Percentiles rank a stretch among this genome's conserved stretches.
phyloP scores from a whole-genome alignment of 2,329 filamentous ascomycete genomes.

The Curvularia hawaiiensis region DNA sequence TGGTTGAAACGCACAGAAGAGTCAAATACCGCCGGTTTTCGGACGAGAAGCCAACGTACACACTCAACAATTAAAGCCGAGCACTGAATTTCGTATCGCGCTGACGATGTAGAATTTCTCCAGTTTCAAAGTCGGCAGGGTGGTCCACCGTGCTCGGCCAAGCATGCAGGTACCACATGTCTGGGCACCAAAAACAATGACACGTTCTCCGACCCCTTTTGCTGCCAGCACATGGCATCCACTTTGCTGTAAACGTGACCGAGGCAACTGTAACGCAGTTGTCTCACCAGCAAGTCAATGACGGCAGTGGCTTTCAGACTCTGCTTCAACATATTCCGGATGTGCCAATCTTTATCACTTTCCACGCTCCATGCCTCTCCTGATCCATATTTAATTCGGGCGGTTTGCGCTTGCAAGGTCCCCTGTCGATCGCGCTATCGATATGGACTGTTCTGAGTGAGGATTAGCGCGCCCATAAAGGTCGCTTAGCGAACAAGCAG shows the following conservation, averaged over 20 bases:
- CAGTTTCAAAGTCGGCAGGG: background rate
- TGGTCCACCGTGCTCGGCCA: background rate
- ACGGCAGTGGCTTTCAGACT: conserved; percentile 2
- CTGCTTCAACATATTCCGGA: background rate
- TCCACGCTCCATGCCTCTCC: background rate
- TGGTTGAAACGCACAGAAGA: background rate
- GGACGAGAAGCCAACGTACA: background rate
- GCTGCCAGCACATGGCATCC: conserved; percentile 1
- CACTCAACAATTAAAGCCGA: background rate
- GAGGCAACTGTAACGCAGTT: background rate
- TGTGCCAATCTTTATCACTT: conserved; percentile 19
- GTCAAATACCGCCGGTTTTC: background rate
- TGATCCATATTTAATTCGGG: conserved; percentile 6
- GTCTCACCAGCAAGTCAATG: conserved; percentile 5
- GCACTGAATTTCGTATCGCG: background rate
- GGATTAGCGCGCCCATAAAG: background rate
- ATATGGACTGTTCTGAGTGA: conserved; percentile 6
- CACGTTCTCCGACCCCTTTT: background rate
- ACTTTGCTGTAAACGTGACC: background rate
- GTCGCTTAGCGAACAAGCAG: background rate
- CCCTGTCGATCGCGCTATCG: conserved; percentile 32
- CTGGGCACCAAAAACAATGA: background rate
- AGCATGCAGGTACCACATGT: conserved; percentile 1
- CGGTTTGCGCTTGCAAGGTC: conserved; percentile 11
- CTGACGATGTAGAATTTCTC: background rate